Evolutionary conservation across 306 rosid genomes (phyloP), one percentile per base, ranked within the genome.

Genomic region (Begonia loranthoides): DNA sequence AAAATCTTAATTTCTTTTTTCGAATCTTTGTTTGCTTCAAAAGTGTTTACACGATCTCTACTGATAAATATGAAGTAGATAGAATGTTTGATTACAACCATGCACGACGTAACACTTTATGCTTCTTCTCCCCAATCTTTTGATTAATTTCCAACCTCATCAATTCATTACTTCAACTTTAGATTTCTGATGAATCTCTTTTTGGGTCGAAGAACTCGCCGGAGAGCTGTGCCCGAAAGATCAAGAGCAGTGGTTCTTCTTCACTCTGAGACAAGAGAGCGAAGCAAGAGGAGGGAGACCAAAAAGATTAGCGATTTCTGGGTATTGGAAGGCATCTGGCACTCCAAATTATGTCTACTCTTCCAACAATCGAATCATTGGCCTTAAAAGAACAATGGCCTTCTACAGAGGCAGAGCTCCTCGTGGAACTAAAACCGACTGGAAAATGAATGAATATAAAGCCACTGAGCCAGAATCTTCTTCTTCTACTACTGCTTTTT

Each of bases 371-470:
- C 75, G 68, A 17, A 16, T 64, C 28, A 84, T 89, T 10, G 94
- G 95, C 3, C 13, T 73, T 53, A 89, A 84, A 44, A 78, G 90
- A 43, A 84, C 97, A 12, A 81, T 84, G 95, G 97, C 79, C 49
- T 88, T 88, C 73, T 88, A 88, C 34, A 49, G 6, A 24, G 97
- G 97, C 54, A 69, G 95, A 57, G 95, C 95, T 38, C 93, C 95
- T 0, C 57, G 55, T 1, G 97, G 97, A 15, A 45, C 0, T 13
- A 89, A 84, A 68, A 84, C 95, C 2, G 83, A 82, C 13, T 89
- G 97, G 97, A 89, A 84, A 63, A 84, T 89, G 89, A 89, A 89
- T 3, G 97, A 89, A 59, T 89, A 89, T 15, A 89, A 80, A 51
- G 78, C 84, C 58, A 57, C 71, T 33, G 52, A 72, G n/a, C 50